Evolutionary conservation across 345 rosid species (phyloP), one percentile per base, ranked within the genome.

Genomic region (Hypericum perforatum): DNA sequence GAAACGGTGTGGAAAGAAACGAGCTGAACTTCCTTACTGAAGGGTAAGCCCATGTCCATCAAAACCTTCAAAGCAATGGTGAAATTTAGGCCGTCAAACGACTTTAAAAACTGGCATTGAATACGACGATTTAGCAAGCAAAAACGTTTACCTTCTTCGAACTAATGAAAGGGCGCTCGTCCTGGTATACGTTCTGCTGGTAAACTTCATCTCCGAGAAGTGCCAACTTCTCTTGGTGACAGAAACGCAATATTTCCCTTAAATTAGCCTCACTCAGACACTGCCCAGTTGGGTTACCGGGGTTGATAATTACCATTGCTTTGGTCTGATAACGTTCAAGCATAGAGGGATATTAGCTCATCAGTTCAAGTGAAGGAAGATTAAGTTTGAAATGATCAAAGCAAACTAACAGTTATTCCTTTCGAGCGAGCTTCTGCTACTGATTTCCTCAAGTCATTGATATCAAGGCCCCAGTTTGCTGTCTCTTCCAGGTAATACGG

Each of bases 281-380:
- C 70, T 82, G 90, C n/a, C 98, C 98, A 37, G 98, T 92, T 39
- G 98, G 98, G 70, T 92, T 92, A n/a, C 96, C 98, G 3, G 98
- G 98, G 78, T 92, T 92, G 52, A 92, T 92, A 61, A 92, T 88
- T 60, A 92, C 98, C 98, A 92, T 88, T 40, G 98, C 98, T 74
- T 80, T 78, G 48, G 85, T 86, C 98, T 92, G 80, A 40, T 54
- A 59, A 73, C 11, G 52, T 41, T 36, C 42, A 49, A 45, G 16
- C 6, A 52, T 16, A 32, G 52, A 22, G 58, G 41, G 58, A 22
- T 32, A 59, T 45, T 41, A 63, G 51, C 43, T 38, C 41, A 49
- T 10, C 32, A 22, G 32, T 22, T 22, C 1, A 22, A 22, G 1
- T 22, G 32, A 22, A 22, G 32, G 32, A 22, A 22, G 32, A 1